Evolutionary conservation across 1,139 yeast species (phyloP).

Genomic region (Lodderomyces orthopsilosis): DNA sequence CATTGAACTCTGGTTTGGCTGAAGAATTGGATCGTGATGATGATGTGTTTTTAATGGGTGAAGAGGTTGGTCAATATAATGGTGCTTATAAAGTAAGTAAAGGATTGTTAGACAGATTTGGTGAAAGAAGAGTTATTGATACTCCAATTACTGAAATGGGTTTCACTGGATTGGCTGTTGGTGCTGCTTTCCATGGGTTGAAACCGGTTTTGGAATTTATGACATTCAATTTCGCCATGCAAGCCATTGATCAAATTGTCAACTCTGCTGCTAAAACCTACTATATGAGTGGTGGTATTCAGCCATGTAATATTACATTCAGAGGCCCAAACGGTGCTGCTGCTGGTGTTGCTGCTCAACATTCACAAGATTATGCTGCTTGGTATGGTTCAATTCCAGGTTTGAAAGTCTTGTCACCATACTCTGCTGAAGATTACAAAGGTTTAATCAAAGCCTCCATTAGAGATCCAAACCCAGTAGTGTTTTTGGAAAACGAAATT

Average conservation of each 20-base stretch:
- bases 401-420: slow-evolving; percentile 92
- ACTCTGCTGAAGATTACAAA: slow-evolving; percentile 92
- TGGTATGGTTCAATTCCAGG: slow-evolving; percentile 99
- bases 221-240: slow-evolving; percentile 99
- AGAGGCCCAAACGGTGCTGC: slow-evolving; percentile 99
- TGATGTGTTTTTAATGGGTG: slow-evolving; percentile 93
- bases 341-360: slow-evolving; percentile 99
- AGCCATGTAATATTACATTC: slow-evolving; percentile 94
- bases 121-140: slow-evolving; percentile 94
- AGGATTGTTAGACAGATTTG: slow-evolving; percentile 93
- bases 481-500: slow-evolving; percentile 93
- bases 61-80: slow-evolving; percentile 97
- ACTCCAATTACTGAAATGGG: slow-evolving; percentile 99
- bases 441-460: slow-evolving; percentile 95
- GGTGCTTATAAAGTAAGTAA: slow-evolving; percentile 98
- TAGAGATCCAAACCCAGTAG: slow-evolving; percentile 97
- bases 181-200: slow-evolving; percentile 95
- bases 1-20: slow-evolving; percentile 89
- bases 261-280: slow-evolving; percentile 98
- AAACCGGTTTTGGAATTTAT: slow-evolving; percentile 97
- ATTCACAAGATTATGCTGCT: slow-evolving; percentile 94
- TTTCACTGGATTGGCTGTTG: slow-evolving; percentile 95
- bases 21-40: slow-evolving; percentile 98
- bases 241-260: slow-evolving; percentile 95
- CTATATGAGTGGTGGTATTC: slow-evolving; percentile 99